Evolutionary conservation across 441 rosid species (phyloP).

Genomic region (Oxalis stricta): DNA sequence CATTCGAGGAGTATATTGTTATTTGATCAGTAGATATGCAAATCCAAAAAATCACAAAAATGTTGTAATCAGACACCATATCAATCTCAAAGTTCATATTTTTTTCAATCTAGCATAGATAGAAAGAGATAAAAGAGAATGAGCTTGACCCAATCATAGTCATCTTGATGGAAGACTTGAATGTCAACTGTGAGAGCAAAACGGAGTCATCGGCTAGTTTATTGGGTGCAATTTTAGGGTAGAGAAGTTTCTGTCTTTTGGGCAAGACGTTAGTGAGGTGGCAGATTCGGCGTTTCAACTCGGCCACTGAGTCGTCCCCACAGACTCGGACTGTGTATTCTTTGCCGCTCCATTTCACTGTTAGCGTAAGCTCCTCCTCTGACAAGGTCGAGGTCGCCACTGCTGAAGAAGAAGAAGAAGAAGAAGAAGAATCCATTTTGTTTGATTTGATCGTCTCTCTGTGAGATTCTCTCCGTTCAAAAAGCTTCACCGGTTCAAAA

Average conservation of each 20-base stretch:
- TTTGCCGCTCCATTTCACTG: slow-evolving; percentile 85
- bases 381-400: slow-evolving; percentile 23
- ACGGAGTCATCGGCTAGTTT: slow-evolving; percentile 70
- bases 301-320: slow-evolving; percentile 79
- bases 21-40: too few species aligned
- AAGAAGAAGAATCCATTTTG: slow-evolving; percentile 6
- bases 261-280: slow-evolving; percentile 73
- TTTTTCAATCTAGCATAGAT: neutral
- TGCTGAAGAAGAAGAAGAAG: slow-evolving; percentile 15
- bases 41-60: too few species aligned
- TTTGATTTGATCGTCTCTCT: too few species aligned
- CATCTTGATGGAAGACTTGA: slow-evolving; percentile 83
- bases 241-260: slow-evolving; percentile 88
- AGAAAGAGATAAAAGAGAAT: neutral
- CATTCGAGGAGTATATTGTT: too few species aligned
- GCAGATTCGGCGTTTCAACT: slow-evolving; percentile 84
- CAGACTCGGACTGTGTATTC: slow-evolving; percentile 78
- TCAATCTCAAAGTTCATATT: too few species aligned
- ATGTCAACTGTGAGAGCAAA: slow-evolving; percentile 60
- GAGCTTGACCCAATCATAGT: slow-evolving; percentile 78
- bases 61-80: too few species aligned
- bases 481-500: too few species aligned
- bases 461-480: too few species aligned
- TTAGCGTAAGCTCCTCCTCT: slow-evolving; percentile 69
- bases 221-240: slow-evolving; percentile 74